Conservation (phyloP, 495 filamentous ascomycete genomes). For the Tetracladium setigerum region DNA sequence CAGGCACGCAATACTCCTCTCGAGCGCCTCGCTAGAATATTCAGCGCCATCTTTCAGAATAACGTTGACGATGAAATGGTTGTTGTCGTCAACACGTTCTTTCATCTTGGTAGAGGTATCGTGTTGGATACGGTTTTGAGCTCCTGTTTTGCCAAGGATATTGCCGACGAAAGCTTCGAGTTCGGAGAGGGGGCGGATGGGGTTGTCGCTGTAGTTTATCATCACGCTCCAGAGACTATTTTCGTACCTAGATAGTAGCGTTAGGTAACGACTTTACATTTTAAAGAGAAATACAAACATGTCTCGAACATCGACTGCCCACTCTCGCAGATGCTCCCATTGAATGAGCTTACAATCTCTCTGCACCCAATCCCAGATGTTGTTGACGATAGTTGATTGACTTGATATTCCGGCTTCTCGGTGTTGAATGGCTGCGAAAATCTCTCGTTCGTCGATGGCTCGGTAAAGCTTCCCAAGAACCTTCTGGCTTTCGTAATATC, state of each 20-base stretch:
- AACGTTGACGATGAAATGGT: conserved; percentile 5
- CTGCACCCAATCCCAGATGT: conserved; percentile 35
- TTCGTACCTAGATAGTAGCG: conserved; percentile 47
- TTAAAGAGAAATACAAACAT: conserved; percentile 30
- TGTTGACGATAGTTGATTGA: conserved; percentile 29
- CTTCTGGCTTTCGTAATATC: conserved; percentile 59
- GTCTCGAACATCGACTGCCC: conserved; percentile 41
- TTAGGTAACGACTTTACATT: neutral
- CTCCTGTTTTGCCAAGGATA: conserved; percentile 55
- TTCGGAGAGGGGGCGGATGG: conserved; percentile 50
- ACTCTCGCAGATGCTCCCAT: conserved; percentile 21
- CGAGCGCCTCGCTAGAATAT: conserved; percentile 1
- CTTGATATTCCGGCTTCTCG: conserved; percentile 8
- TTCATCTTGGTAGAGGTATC: conserved; percentile 52
- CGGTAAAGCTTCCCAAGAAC: conserved; percentile 65
- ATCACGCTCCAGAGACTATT: conserved; percentile 48
- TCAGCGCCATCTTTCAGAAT: conserved; percentile 16
- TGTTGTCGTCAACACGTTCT: conserved; percentile 42
- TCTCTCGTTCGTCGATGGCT: conserved; percentile 60
- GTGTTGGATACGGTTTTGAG: conserved; percentile 49
- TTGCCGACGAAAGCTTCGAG: conserved; percentile 67
- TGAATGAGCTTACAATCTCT: conserved; percentile 9
- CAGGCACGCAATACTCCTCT: conserved; percentile 1
- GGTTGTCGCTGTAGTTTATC: conserved; percentile 46
- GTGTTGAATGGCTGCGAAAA: conserved; percentile 48